phyloP scores from a whole-genome alignment of 1,284 basidiomycete genomes.

The Puccinia horiana region DNA sequence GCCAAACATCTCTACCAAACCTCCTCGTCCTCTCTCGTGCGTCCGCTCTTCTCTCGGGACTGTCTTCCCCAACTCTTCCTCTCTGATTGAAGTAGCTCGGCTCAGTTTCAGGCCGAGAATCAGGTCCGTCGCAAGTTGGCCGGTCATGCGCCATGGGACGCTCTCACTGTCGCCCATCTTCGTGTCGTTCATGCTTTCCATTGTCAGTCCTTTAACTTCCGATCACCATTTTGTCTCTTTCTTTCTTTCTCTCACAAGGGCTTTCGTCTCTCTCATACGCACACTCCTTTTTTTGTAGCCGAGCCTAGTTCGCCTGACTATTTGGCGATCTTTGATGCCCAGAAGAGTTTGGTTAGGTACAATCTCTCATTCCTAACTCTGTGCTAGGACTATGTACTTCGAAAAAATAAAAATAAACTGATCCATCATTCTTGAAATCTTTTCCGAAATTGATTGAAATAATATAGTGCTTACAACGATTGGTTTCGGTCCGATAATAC shows the following conservation, averaged over 20 bases:
- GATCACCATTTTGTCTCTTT: neutral
- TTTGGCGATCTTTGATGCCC: conserved; percentile 29
- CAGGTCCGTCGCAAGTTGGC: conserved; percentile 37
- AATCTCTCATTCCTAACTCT: neutral
- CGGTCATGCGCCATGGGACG: conserved; percentile 31
- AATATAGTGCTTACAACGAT: conserved; percentile 37
- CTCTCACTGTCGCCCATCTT: conserved; percentile 30
- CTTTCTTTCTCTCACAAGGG: neutral
- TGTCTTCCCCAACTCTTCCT: neutral
- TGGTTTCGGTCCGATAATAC: conserved; percentile 45
- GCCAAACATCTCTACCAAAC: conserved; percentile 41
- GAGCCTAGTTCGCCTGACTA: conserved; percentile 16
- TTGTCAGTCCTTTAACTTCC: conserved; percentile 6
- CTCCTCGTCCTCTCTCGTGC: neutral
- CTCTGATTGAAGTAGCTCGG: neutral
- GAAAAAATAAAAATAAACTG: neutral
- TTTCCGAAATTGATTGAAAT: neutral
- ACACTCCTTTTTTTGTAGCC: too few species aligned
- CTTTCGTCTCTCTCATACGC: neutral
- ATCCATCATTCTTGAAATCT: neutral
- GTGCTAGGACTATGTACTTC: too few species aligned
- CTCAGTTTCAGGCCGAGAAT: conserved; percentile 29
- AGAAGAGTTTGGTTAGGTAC: conserved; percentile 45
- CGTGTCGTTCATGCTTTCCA: conserved; percentile 22
- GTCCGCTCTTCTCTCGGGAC: neutral